Conservation (phyloP, 164 flowering plant genomes). For the Aristolochia fimbriata region DNA sequence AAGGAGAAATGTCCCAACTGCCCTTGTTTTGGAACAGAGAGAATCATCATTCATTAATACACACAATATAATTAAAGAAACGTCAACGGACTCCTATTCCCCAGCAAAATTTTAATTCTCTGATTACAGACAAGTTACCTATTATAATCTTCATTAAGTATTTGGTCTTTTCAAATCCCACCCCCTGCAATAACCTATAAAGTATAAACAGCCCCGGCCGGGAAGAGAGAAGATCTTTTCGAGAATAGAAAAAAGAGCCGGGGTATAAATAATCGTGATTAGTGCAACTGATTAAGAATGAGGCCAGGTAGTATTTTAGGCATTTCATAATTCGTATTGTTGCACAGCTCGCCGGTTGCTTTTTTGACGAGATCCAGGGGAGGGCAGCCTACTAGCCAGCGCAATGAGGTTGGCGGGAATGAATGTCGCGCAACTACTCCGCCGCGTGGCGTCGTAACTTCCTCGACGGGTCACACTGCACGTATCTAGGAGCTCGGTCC, state of each 20-base stretch:
- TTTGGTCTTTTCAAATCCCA: not conserved
- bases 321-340: not conserved
- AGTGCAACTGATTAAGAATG: not conserved
- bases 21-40: not conserved
- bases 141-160: no score
- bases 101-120: not conserved
- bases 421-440: not conserved
- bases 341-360: no score
- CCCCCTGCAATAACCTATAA: not conserved
- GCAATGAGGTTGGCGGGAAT: constrained; percentile 2
- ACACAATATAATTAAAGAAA: no score
- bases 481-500: not conserved
- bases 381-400: not conserved
- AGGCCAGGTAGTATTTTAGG: not conserved
- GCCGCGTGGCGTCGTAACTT: not conserved
- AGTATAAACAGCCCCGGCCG: no score
- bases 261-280: no score
- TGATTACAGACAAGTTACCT: not conserved
- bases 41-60: no score
- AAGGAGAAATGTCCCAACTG: not conserved
- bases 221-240: no score
- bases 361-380: not conserved
- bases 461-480: not conserved
- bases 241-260: not conserved
- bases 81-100: no score